Evolutionary conservation across 1,139 yeast genomes (phyloP).

Genomic region (Wickerhamiella infanticola): DNA sequence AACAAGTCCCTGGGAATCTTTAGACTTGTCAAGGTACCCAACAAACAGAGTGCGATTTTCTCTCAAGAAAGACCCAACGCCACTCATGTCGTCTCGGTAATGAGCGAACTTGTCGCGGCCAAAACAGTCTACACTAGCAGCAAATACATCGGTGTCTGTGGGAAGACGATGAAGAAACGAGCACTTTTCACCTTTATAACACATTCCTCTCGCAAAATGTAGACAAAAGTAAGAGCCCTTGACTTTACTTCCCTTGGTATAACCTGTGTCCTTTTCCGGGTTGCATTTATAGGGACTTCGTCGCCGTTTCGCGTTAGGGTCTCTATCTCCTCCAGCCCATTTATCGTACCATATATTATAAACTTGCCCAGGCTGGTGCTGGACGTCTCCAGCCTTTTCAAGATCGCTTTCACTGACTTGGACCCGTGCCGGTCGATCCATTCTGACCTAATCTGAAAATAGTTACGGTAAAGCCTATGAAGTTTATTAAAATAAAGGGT

Average conservation of each 20-base stretch:
- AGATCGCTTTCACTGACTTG: constrained; percentile 59
- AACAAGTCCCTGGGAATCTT: constrained; percentile 30
- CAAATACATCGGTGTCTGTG: constrained; percentile 29
- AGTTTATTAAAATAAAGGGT: not conserved
- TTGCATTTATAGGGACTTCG: constrained; percentile 42
- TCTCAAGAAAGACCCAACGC: constrained; percentile 69
- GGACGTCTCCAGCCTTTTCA: constrained; percentile 40
- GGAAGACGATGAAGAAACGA: constrained; percentile 70
- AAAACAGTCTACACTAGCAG: constrained; percentile 73
- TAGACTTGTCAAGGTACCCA: constrained; percentile 44
- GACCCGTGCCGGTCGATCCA: constrained; percentile 36
- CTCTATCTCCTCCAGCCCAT: constrained; percentile 41
- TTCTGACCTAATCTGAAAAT: not conserved
- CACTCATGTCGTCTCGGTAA: constrained; percentile 87
- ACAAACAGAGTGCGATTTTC: constrained; percentile 63
- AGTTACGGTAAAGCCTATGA: not conserved
- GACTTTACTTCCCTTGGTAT: constrained; percentile 48
- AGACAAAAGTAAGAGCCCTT: constrained; percentile 45
- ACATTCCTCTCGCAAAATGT: constrained; percentile 80
- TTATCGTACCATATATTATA: constrained; percentile 81
- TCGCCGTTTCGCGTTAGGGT: constrained; percentile 24
- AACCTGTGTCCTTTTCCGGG: constrained; percentile 52
- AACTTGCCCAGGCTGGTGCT: constrained; percentile 65
- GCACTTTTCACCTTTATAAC: constrained; percentile 64
- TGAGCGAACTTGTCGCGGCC: constrained; percentile 78